Evolutionary conservation across 2,329 filamentous ascomycete species (phyloP).

Genomic region (Diatrype stigma): DNA sequence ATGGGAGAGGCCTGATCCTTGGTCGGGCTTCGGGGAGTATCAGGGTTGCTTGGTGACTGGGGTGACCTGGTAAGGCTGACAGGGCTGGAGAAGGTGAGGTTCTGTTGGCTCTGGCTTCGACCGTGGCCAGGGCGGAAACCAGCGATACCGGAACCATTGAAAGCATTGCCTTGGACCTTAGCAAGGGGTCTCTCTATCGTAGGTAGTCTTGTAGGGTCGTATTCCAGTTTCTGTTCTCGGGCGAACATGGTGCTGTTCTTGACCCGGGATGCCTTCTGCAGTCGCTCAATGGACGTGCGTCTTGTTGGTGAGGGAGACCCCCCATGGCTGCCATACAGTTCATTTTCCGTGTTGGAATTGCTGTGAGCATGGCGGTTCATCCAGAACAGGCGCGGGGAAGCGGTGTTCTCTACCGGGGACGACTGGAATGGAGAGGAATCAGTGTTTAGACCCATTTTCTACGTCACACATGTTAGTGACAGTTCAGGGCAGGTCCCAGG

Average conservation of each 20-base stretch:
- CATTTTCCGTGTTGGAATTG: constrained; percentile 66
- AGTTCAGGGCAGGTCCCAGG: too few relatives aligned
- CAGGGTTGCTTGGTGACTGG: constrained; percentile 17
- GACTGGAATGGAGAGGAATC: constrained; percentile 84
- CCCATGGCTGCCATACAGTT: constrained; percentile 51
- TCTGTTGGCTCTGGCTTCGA: constrained; percentile 56
- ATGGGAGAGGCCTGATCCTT: constrained; percentile 73
- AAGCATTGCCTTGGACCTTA: constrained; percentile 70
- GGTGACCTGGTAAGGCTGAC: constrained; percentile 48
- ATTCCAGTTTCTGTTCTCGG: constrained; percentile 86
- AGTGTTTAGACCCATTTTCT: constrained; percentile 66
- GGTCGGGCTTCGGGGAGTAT: constrained; percentile 49
- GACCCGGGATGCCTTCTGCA: constrained; percentile 91
- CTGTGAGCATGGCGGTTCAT: constrained; percentile 65
- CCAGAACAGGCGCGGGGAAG: constrained; percentile 88
- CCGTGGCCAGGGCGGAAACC: constrained; percentile 49
- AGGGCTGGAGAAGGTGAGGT: constrained; percentile 52
- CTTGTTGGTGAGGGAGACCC: constrained; percentile 68
- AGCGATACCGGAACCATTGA: constrained; percentile 53
- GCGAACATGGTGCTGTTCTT: constrained; percentile 98
- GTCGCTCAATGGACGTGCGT: constrained; percentile 88
- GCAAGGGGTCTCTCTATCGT: constrained; percentile 79
- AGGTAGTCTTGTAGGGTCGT: constrained; percentile 75
- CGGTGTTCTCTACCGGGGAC: constrained; percentile 64
- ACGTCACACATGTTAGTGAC: constrained; percentile 26